Percentiles rank a stretch among this genome's conserved stretches.
phyloP scores from a whole-genome alignment of 2,329 filamentous ascomycete genomes.

The Biscogniauxia sp. region DNA sequence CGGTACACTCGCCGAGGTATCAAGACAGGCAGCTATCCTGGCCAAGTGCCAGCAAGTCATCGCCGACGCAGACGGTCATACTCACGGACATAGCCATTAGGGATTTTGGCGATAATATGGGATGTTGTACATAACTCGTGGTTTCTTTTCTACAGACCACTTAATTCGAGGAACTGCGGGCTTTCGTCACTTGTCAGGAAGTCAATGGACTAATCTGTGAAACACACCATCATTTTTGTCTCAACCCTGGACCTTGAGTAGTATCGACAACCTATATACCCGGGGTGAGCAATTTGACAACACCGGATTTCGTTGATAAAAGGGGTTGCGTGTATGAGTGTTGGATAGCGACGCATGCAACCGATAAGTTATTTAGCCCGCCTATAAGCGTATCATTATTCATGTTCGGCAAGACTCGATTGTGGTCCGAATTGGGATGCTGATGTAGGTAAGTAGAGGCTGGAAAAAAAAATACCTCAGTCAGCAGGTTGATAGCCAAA shows the following conservation, averaged over 20 bases:
- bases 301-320: neutral
- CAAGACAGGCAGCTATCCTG: conserved; percentile 73
- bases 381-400: neutral
- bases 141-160: conserved; percentile 3
- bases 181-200: neutral
- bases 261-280: neutral
- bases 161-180: conserved; percentile 5
- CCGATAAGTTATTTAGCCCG: neutral
- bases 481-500: neutral
- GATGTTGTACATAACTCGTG: conserved; percentile 6
- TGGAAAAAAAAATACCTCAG: neutral
- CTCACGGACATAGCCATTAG: conserved; percentile 31
- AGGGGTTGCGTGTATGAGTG: neutral
- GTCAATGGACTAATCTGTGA: neutral
- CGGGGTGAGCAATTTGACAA: neutral
- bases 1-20: conserved; percentile 72
- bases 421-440: no score
- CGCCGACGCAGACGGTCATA: conserved; percentile 24
- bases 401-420: neutral
- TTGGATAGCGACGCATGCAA: neutral
- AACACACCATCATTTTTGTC: neutral
- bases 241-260: neutral
- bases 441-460: neutral
- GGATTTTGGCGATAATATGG: neutral
- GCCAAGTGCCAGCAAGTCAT: conserved; percentile 67